Evolutionary conservation across 2,329 filamentous ascomycete genomes (phyloP).

Genomic region (Sporothrix brasiliensis): DNA sequence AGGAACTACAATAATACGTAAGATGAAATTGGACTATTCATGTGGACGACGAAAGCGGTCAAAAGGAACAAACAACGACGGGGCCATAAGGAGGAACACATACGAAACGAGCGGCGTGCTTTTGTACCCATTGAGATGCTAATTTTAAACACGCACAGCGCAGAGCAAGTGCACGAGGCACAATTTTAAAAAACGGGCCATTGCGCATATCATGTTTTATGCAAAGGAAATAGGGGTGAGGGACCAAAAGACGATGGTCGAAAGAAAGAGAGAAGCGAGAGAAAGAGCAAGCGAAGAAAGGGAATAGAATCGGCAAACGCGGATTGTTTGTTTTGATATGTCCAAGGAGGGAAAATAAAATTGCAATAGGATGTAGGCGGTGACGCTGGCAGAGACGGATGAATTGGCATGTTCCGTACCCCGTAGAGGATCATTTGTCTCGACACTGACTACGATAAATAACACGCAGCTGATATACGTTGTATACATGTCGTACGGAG

Average conservation of each 20-base stretch:
- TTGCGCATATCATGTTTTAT: slow-evolving; percentile 25
- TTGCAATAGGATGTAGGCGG: background rate
- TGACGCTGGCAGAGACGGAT: slow-evolving; percentile 1
- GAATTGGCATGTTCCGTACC: background rate
- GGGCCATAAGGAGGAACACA: background rate
- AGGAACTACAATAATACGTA: background rate
- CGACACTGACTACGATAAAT: background rate
- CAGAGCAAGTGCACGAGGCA: slow-evolving; percentile 23
- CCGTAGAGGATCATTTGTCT: slow-evolving; percentile 11
- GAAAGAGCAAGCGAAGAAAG: background rate
- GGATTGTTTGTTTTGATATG: slow-evolving; percentile 29
- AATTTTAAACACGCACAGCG: slow-evolving; percentile 26
- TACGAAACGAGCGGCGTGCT: background rate
- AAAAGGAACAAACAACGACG: background rate
- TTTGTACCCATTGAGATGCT: slow-evolving; percentile 8
- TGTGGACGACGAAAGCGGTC: background rate
- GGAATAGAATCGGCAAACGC: background rate
- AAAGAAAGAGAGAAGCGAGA: background rate
- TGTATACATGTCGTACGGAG: background rate
- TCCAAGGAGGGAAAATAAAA: background rate
- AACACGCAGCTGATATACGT: background rate
- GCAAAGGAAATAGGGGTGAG: slow-evolving; percentile 21
- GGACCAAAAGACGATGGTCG: background rate
- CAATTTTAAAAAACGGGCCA: slow-evolving; percentile 28
- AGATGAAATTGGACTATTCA: background rate